A percentile compares a stretch with the other conserved stretches of the same genome.
Evolutionary conservation across 2,329 filamentous ascomycete genomes (phyloP).

Genomic region (Aspergillus latus): DNA sequence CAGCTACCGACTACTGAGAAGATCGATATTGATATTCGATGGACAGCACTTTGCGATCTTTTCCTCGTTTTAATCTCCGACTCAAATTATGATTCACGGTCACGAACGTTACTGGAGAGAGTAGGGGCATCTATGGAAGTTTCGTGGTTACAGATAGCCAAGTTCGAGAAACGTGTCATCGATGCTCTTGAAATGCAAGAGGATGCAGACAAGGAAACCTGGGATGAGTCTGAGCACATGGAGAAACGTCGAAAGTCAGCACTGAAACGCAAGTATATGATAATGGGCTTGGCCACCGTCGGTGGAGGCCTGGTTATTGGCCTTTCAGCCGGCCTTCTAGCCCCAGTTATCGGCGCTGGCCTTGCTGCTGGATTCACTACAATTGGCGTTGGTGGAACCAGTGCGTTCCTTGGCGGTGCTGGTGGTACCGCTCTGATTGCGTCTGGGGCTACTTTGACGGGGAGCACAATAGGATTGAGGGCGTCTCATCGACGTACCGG

Average conservation of each 20-base stretch:
- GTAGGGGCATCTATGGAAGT: slow-evolving; percentile 80
- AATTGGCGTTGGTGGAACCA: slow-evolving; percentile 86
- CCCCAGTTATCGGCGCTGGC: slow-evolving; percentile 90
- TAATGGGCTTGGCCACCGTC: slow-evolving; percentile 96
- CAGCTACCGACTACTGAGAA: slow-evolving; percentile 78
- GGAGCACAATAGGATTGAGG: slow-evolving; percentile 78
- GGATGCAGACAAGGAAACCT: slow-evolving; percentile 88
- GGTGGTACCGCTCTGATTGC: slow-evolving; percentile 94
- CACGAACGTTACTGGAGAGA: slow-evolving; percentile 76
- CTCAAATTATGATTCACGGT: slow-evolving; percentile 86
- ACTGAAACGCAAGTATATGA: slow-evolving; percentile 78
- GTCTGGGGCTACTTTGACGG: slow-evolving; percentile 80
- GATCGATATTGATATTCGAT: slow-evolving; percentile 92
- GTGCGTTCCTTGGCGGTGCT: slow-evolving; percentile 84
- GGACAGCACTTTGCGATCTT: slow-evolving; percentile 94
- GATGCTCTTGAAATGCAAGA: slow-evolving; percentile 98
- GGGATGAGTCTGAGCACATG: slow-evolving; percentile 96
- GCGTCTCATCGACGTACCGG: slow-evolving; percentile 87
- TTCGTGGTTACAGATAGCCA: slow-evolving; percentile 87
- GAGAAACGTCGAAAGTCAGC: slow-evolving; percentile 78
- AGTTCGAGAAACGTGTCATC: slow-evolving; percentile 95
- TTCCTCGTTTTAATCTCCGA: slow-evolving; percentile 97
- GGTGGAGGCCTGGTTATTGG: slow-evolving; percentile 94
- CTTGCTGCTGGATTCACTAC: slow-evolving; percentile 93
- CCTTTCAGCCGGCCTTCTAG: slow-evolving; percentile 84